These are phyloP conservation scores for Lablab purpureus DNA, from an alignment of 306 rosid genomes.

Conservation along the genomic window DNA sequence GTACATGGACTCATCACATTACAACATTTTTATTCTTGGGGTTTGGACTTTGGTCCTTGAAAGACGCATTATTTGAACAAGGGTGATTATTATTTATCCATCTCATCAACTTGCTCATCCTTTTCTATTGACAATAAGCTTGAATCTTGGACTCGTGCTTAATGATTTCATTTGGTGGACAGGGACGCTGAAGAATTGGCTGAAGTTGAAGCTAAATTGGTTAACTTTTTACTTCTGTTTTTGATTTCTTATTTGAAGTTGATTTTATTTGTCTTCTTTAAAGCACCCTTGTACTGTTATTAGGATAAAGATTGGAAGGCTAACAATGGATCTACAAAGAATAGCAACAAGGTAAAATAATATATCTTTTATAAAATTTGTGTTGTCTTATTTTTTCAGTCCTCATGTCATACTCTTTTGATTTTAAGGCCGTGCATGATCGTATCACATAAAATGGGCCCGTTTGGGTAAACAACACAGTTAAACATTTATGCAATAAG, in stretches of 20 bases:
- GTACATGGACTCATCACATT: constrained; percentile 84
- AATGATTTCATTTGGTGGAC: constrained; percentile 49
- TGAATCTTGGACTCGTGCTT: constrained; percentile 16
- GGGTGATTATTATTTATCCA: constrained; percentile 61
- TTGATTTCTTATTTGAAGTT: constrained; percentile 21
- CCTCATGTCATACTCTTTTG: constrained; percentile 9
- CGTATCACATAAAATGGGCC: neutral
- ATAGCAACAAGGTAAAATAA: constrained; percentile 66
- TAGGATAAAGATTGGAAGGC: constrained; percentile 72
- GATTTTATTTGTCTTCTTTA: constrained; percentile 33
- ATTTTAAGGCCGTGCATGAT: constrained; percentile 19
- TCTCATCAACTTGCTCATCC: constrained; percentile 32
- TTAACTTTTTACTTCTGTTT: constrained; percentile 45
- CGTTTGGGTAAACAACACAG: neutral
- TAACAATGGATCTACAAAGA: constrained; percentile 57
- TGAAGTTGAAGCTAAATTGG: constrained; percentile 96
- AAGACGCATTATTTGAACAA: constrained; percentile 76
- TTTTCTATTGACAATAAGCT: constrained; percentile 21
- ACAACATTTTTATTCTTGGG: constrained; percentile 86
- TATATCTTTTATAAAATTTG: neutral
- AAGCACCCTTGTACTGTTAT: constrained; percentile 40
- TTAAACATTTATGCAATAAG: neutral
- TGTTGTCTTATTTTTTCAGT: constrained; percentile 29
- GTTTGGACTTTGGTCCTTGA: constrained; percentile 89
- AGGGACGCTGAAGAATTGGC: constrained; percentile 89